These are phyloP conservation scores for Sapria himalayana DNA, from an alignment of 345 rosid genomes.

Conservation along the genomic window DNA sequence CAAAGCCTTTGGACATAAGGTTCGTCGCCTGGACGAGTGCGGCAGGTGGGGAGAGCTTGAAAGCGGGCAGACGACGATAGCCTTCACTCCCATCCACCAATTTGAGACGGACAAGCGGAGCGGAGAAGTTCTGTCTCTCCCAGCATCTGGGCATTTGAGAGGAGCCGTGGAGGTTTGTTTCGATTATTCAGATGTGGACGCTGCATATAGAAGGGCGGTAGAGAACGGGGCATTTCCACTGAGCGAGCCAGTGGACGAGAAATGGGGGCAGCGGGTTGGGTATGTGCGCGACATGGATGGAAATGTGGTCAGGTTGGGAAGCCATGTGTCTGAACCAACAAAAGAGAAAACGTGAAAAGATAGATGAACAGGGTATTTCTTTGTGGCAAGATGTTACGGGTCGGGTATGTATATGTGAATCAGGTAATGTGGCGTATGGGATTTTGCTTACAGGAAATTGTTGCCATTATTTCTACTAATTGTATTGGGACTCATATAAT, in stretches of 20 bases:
- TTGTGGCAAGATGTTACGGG: too few relatives aligned
- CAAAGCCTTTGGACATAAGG: slow-evolving; percentile 46
- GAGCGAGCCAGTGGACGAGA: slow-evolving; percentile 51
- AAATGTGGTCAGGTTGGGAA: slow-evolving; percentile 43
- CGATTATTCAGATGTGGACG: slow-evolving; percentile 50
- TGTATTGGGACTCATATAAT: too few relatives aligned
- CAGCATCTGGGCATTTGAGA: slow-evolving; percentile 14
- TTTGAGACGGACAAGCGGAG: slow-evolving; percentile 57
- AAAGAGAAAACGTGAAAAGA: too few relatives aligned
- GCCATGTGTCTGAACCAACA: slow-evolving; percentile 26
- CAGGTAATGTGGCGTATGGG: too few relatives aligned
- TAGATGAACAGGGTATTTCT: too few relatives aligned
- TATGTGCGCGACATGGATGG: slow-evolving; percentile 71
- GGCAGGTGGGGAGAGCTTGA: slow-evolving; percentile 86
- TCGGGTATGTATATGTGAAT: too few relatives aligned
- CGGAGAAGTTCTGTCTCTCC: slow-evolving; percentile 33
- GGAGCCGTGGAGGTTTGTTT: slow-evolving; percentile 60
- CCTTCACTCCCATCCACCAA: slow-evolving; percentile 64
- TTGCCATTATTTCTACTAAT: too few relatives aligned
- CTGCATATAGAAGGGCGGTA: slow-evolving; percentile 78
- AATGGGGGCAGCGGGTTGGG: slow-evolving; percentile 85
- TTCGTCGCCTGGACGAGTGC: slow-evolving; percentile 56
- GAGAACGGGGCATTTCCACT: slow-evolving; percentile 53
- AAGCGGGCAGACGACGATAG: slow-evolving; percentile 67
- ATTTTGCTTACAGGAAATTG: too few relatives aligned